Percentiles rank a stretch among this genome's conserved stretches.
phyloP scores from a whole-genome alignment of 305 asterid species.

The Lippia alba region DNA sequence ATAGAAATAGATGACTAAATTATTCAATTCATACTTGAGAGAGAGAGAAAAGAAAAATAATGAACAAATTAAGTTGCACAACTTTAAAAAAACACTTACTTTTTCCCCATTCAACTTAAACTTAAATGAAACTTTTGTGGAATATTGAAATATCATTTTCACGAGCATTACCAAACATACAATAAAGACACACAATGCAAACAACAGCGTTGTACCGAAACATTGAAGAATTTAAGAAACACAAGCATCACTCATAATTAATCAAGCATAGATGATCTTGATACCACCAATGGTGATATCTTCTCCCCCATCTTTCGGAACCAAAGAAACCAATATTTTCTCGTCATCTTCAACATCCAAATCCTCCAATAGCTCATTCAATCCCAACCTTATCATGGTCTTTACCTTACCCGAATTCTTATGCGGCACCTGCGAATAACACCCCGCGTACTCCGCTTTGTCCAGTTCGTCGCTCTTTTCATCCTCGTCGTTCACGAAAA shows the following conservation, averaged over 20 bases:
- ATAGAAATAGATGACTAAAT: too few relatives aligned
- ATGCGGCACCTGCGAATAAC: conserved; percentile 48
- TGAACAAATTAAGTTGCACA: too few relatives aligned
- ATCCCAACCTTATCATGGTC: conserved; percentile 40
- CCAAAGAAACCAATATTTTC: conserved; percentile 59
- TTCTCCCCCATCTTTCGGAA: conserved; percentile 54
- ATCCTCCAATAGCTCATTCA: conserved; percentile 51
- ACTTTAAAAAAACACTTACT: too few relatives aligned
- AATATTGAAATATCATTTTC: too few relatives aligned
- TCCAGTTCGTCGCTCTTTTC: conserved; percentile 45
- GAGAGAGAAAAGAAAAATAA: too few relatives aligned
- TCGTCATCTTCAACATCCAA: conserved; percentile 59
- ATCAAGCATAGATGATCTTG: conserved; percentile 44
- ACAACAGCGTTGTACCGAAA: background rate
- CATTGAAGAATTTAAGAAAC: too few relatives aligned
- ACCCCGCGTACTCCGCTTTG: conserved; percentile 58
- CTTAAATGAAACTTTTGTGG: too few relatives aligned
- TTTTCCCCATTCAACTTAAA: too few relatives aligned
- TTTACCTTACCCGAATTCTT: conserved; percentile 37
- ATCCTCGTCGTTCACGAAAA: conserved; percentile 58
- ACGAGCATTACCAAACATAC: too few relatives aligned
- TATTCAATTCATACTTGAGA: too few relatives aligned
- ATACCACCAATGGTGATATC: conserved; percentile 51
- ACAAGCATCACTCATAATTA: conserved; percentile 5
- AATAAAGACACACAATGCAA: too few relatives aligned